Evolutionary conservation across 2,329 filamentous ascomycete species (phyloP), one percentile per base, ranked within the genome.

Genomic region (Albifimbria verrucaria): DNA sequence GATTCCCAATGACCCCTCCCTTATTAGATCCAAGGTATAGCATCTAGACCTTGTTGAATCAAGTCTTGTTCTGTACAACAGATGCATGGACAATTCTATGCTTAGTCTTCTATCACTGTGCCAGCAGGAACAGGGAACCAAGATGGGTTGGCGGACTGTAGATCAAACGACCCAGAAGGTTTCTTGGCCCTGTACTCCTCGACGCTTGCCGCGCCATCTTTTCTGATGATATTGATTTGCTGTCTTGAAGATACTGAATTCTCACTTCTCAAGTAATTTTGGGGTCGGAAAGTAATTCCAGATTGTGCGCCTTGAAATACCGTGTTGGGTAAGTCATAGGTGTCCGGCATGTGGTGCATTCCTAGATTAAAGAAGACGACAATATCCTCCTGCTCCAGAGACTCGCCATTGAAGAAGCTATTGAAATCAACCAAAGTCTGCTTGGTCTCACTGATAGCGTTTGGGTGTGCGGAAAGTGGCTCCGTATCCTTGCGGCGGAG

Each of bases 281-380:
- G 43, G n/a, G 50, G 50, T 18, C 47, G 46, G 10, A 55, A 22
- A 4, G 50, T 52, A 23, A 55, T 53, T 24, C 51, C 44, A 5
- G 44, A 22, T 23, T 47, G 44, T n/a, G 44, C 9, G 4, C 44
- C 44, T 23, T 47, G 44, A 23, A 47, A 47, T 9, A 47, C 44
- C 4, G 44, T 47, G 15, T n/a, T 18, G 9, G 44, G 44, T 7
- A 47, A n/a, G 15, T 47, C 44, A 23, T 47, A 47, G 10, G 78
- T 77, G 59, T 80, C 75, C 11, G 80, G 77, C 18, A 82, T 65
- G 60, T 84, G 81, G 58, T 84, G 79, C 76, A 80, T 83, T 17
- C 81, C 81, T 7, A 74, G 58, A 55, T 73, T 83, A 53, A 83
- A 70, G 72, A 76, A 83, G 15, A 82, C 49, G 2, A 82, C 78